Percentiles rank a stretch among this genome's conserved stretches.
phyloP scores from a whole-genome alignment of 345 rosid genomes.

The Camelina sativa region DNA sequence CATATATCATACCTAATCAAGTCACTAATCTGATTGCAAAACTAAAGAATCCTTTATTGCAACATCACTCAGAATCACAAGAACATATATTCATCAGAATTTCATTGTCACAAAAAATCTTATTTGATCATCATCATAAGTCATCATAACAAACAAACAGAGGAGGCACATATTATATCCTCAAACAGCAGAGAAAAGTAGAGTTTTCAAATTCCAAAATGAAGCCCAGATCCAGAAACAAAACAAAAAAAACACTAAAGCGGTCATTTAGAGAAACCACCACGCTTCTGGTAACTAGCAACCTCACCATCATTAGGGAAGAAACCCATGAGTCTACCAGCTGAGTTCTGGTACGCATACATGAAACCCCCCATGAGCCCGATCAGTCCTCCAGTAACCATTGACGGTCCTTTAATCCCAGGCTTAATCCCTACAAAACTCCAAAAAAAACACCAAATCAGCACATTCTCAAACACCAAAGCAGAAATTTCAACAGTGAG shows the following conservation, averaged over 20 bases:
- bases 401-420: slow-evolving; percentile 86
- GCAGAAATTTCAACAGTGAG: background rate
- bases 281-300: slow-evolving; percentile 65
- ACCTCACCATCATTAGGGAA: slow-evolving; percentile 93
- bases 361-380: slow-evolving; percentile 99
- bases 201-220: background rate
- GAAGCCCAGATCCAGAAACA: slow-evolving; percentile 6
- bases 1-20: slow-evolving; percentile 10
- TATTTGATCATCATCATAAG: too few species aligned
- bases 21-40: too few species aligned
- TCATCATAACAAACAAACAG: slow-evolving; percentile 21
- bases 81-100: too few species aligned
- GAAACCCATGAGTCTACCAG: slow-evolving; percentile 93
- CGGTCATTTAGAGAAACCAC: slow-evolving; percentile 43
- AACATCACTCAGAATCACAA: too few species aligned
- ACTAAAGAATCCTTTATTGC: too few species aligned
- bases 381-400: slow-evolving; percentile 97
- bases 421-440: slow-evolving; percentile 76
- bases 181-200: slow-evolving; percentile 11
- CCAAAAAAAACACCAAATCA: background rate
- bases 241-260: background rate
- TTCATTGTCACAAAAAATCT: too few species aligned
- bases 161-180: slow-evolving; percentile 13
- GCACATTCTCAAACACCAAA: slow-evolving; percentile 10
- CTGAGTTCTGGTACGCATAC: slow-evolving; percentile 99